phyloP scores from a whole-genome alignment of 2,329 filamentous ascomycete genomes.

The Lachnellula suecica region DNA sequence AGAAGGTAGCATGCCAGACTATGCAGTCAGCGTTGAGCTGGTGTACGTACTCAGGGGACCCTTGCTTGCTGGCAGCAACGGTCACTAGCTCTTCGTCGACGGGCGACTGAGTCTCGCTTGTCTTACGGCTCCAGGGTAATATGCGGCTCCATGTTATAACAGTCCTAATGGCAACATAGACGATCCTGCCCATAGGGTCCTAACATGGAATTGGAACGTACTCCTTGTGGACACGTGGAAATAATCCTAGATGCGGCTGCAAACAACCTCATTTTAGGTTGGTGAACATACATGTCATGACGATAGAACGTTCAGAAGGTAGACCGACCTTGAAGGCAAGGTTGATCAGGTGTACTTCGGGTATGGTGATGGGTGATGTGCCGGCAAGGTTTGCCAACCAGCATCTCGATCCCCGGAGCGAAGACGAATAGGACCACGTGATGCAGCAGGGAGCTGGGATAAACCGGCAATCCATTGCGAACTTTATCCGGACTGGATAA shows the following conservation, averaged over 20 bases:
- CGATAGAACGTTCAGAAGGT: not conserved
- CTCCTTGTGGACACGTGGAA: not conserved
- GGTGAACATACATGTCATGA: not conserved
- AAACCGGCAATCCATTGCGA: not conserved
- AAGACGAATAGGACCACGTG: slow-evolving; percentile 3
- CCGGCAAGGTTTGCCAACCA: slow-evolving; percentile 7
- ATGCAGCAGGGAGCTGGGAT: slow-evolving; percentile 2
- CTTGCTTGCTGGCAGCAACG: slow-evolving; percentile 19
- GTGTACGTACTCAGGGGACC: slow-evolving; percentile 32
- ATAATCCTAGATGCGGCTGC: slow-evolving; percentile 11
- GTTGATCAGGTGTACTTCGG: not conserved
- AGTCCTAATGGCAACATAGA: slow-evolving; percentile 3
- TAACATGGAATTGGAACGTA: not conserved
- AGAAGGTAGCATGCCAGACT: slow-evolving; percentile 24
- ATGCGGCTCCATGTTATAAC: slow-evolving; percentile 3
- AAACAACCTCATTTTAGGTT: slow-evolving; percentile 5
- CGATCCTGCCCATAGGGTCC: slow-evolving; percentile 2
- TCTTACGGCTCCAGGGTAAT: not conserved
- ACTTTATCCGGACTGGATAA: not conserved
- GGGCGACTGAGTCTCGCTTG: not conserved
- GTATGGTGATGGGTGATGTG: not conserved
- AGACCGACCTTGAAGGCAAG: not conserved
- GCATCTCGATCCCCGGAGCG: slow-evolving; percentile 2
- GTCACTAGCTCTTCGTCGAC: slow-evolving; percentile 4
- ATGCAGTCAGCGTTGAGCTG: slow-evolving; percentile 26